These are phyloP conservation scores for Lactarius akahatsu DNA, from an alignment of 768 basidiomycete species.

Conservation along the genomic window DNA sequence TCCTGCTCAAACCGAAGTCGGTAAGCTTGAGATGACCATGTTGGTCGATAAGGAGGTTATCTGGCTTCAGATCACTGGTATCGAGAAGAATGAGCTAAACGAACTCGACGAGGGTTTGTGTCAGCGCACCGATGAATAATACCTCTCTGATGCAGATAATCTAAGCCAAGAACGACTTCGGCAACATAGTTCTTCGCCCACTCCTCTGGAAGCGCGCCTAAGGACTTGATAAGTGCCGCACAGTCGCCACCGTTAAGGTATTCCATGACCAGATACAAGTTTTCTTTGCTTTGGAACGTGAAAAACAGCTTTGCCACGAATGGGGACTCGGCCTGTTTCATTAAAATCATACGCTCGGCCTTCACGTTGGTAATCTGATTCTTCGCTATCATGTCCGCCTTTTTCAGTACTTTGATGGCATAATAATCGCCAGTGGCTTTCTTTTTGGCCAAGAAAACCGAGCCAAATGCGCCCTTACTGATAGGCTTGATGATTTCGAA, in stretches of 20 bases:
- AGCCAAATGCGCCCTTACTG: conserved; percentile 97
- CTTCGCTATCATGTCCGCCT: conserved; percentile 99
- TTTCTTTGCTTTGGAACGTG: conserved; percentile 99
- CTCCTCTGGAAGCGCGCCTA: conserved; percentile 92
- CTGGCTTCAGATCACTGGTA: conserved; percentile 91
- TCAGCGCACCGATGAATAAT: conserved; percentile 88
- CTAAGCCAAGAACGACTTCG: conserved; percentile 91
- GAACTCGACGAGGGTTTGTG: neutral
- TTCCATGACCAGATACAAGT: conserved; percentile 98
- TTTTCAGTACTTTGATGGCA: conserved; percentile 99
- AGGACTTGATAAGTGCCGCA: conserved; percentile 91
- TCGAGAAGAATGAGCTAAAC: conserved; percentile 18
- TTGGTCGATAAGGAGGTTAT: conserved; percentile 95
- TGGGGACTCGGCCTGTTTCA: conserved; percentile 98
- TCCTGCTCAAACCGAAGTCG: conserved; percentile 95
- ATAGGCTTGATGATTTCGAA: conserved; percentile 99
- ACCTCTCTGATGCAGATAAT: conserved; percentile 93
- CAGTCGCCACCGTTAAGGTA: conserved; percentile 99
- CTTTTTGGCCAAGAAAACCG: conserved; percentile 98
- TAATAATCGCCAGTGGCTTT: conserved; percentile 97
- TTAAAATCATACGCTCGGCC: conserved; percentile 98
- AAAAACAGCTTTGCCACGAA: conserved; percentile 98
- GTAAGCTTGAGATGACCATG: conserved; percentile 97
- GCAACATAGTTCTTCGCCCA: conserved; percentile 98
- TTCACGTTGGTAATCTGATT: conserved; percentile 99